A percentile compares a stretch with the other conserved stretches of the same genome.
These are phyloP conservation scores for Polyporus arcularius DNA, from an alignment of 768 basidiomycete species.

Conservation along the genomic window DNA sequence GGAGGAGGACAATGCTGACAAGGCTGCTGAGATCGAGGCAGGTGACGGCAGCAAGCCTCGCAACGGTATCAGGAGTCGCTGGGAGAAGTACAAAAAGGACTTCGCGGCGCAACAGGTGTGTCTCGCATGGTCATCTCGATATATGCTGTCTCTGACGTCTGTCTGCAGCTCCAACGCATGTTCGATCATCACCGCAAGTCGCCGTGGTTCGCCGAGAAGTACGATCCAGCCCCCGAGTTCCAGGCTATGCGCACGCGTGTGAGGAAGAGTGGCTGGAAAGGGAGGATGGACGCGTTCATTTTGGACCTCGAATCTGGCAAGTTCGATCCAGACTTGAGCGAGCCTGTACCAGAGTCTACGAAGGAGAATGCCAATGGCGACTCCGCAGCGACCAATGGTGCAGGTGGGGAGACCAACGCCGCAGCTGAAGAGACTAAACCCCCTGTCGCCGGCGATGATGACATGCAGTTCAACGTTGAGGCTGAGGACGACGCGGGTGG, in stretches of 20 bases:
- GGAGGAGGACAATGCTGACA: constrained; percentile 84
- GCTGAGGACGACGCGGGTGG: constrained; percentile 71
- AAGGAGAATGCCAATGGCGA: constrained; percentile 56
- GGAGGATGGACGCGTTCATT: constrained; percentile 70
- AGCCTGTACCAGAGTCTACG: constrained; percentile 55
- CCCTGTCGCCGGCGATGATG: constrained; percentile 53
- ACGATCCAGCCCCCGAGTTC: constrained; percentile 77
- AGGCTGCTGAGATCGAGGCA: constrained; percentile 81
- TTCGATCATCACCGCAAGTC: constrained; percentile 94
- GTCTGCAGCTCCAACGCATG: constrained; percentile 86
- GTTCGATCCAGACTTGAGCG: constrained; percentile 76
- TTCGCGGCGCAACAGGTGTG: constrained; percentile 87
- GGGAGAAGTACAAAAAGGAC: constrained; percentile 95
- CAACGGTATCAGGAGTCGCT: constrained; percentile 78
- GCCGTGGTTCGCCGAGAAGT: constrained; percentile 97
- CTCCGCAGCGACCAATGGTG: constrained; percentile 34
- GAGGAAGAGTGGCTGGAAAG: constrained; percentile 83
- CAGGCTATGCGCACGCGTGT: constrained; percentile 74
- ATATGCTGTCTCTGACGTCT: not conserved
- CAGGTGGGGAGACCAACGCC: constrained; percentile 38
- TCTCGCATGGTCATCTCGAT: constrained; percentile 21
- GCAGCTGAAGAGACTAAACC: constrained; percentile 56
- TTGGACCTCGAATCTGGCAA: constrained; percentile 82
- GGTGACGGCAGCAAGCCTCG: constrained; percentile 82
- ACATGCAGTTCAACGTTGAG: constrained; percentile 74